Percentiles rank a stretch among this genome's conserved stretches.
phyloP scores from a whole-genome alignment of 1,139 yeast species.

The Zhuliangozyma parablackwelliae region DNA sequence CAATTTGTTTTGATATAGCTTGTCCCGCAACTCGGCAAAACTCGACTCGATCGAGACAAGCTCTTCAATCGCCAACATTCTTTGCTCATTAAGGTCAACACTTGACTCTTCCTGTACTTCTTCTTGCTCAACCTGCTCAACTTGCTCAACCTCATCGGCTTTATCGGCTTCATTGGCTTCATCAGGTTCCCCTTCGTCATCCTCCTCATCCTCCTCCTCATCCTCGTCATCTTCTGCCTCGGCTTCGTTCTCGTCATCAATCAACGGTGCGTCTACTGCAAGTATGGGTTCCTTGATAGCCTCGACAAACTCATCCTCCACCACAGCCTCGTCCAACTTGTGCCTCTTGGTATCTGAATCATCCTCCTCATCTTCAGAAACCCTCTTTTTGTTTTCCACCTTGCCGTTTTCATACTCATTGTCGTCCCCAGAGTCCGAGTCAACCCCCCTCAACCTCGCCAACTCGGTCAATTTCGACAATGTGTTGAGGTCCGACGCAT shows the following conservation, averaged over 20 bases:
- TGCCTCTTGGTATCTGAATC: constrained; percentile 22
- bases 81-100: constrained; percentile 43
- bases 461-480: constrained; percentile 38
- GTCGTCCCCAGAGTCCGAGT: constrained; percentile 20
- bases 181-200: constrained; percentile 13
- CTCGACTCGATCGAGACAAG: constrained; percentile 76
- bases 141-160: no score
- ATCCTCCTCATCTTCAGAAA: constrained; percentile 8
- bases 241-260: constrained; percentile 11
- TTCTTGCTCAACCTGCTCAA: constrained; percentile 8
- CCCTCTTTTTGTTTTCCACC: constrained; percentile 6
- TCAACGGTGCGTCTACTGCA: constrained; percentile 5
- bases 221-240: constrained; percentile 10
- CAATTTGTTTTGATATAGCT: constrained; percentile 69
- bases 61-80: constrained; percentile 62
- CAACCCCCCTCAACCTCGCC: constrained; percentile 38
- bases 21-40: constrained; percentile 82
- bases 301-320: no score
- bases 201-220: constrained; percentile 4
- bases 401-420: constrained; percentile 2
- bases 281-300: constrained; percentile 1
- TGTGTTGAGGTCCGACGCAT: constrained; percentile 35
- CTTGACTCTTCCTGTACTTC: constrained; percentile 28
- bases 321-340: constrained; percentile 12
- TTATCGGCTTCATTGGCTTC: constrained; percentile 2